Conservation (phyloP, 2,329 filamentous ascomycete species). For the Hymenoscyphus scutula region DNA sequence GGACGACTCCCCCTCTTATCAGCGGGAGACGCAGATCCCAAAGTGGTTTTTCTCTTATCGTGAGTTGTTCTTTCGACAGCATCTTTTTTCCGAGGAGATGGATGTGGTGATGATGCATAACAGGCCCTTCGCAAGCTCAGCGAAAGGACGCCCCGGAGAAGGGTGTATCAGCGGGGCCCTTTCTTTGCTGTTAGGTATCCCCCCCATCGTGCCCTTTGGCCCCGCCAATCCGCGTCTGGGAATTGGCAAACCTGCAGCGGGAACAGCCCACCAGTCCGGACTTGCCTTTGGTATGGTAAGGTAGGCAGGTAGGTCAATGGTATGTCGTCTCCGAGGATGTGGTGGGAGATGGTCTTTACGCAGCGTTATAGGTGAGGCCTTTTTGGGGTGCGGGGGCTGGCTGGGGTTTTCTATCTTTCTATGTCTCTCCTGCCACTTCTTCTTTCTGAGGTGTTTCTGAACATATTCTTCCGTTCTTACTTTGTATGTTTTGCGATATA, state of each 20-base stretch:
- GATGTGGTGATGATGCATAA: background rate
- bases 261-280: no score
- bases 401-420: slow-evolving; percentile 1
- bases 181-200: no score
- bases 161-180: background rate
- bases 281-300: background rate
- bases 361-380: background rate
- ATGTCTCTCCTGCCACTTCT: background rate
- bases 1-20: background rate
- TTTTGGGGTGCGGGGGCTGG: background rate
- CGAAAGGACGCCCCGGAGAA: background rate
- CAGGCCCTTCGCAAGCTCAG: no score
- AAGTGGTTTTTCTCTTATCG: background rate
- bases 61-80: background rate
- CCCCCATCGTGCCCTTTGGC: no score
- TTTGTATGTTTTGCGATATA: no score
- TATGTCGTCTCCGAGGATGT: slow-evolving; percentile 15
- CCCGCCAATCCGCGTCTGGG: background rate
- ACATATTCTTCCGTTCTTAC: background rate
- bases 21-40: no score
- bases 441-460: background rate
- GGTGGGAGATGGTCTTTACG: background rate
- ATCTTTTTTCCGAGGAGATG: background rate
- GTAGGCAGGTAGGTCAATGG: no score
- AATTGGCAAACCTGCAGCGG: background rate